A percentile compares a stretch with the other conserved stretches of the same genome.
These are phyloP conservation scores for Citrullus mucosospermus DNA, from an alignment of 306 rosid genomes.

Conservation along the genomic window DNA sequence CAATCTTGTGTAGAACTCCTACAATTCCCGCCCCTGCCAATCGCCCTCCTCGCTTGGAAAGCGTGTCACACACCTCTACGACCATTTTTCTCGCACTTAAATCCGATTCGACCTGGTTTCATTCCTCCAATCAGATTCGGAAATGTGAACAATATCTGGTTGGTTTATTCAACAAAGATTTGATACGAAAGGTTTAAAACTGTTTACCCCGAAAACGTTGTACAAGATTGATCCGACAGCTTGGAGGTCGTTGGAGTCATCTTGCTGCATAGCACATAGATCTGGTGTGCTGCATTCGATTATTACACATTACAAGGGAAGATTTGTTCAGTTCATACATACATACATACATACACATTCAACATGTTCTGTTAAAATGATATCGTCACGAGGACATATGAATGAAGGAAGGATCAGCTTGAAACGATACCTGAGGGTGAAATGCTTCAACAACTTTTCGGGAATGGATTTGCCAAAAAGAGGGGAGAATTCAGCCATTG, in stretches of 20 bases:
- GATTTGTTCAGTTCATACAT: background rate
- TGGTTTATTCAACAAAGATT: no score
- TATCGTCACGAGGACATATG: background rate
- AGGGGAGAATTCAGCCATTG: constrained; percentile 45
- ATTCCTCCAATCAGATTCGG: background rate
- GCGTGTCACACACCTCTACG: constrained; percentile 69
- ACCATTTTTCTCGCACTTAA: constrained; percentile 49
- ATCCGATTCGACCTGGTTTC: constrained; percentile 49
- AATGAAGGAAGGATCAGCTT: background rate
- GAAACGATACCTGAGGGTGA: constrained; percentile 35
- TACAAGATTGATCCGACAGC: constrained; percentile 52
- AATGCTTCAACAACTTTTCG: constrained; percentile 48
- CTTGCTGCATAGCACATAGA: constrained; percentile 76
- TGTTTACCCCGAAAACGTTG: constrained; percentile 55
- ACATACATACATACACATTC: background rate
- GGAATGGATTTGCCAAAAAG: constrained; percentile 55
- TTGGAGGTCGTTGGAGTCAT: constrained; percentile 57
- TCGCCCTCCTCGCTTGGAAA: constrained; percentile 81
- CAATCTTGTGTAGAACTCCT: constrained; percentile 79
- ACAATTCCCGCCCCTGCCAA: constrained; percentile 95
- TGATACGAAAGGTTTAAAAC: background rate
- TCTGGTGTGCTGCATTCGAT: constrained; percentile 56
- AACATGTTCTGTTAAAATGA: background rate
- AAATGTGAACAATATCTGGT: background rate
- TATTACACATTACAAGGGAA: background rate